phyloP scores from a whole-genome alignment of 2,329 filamentous ascomycete genomes.

The Xylariaceae sp. region DNA sequence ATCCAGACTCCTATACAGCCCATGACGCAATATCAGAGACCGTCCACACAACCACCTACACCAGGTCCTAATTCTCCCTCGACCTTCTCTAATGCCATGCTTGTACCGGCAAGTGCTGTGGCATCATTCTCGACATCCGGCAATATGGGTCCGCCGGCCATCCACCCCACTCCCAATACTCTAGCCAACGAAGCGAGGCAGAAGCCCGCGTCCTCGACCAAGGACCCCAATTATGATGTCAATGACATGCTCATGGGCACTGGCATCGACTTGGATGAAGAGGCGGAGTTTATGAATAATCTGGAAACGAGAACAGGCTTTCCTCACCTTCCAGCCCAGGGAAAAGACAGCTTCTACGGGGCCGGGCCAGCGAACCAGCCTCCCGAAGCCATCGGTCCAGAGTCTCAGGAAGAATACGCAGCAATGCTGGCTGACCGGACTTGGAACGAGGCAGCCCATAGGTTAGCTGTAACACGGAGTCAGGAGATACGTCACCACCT shows the following conservation, averaged over 20 bases:
- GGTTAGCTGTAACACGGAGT: constrained; percentile 53
- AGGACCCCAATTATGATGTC: constrained; percentile 63
- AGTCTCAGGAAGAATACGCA: constrained; percentile 58
- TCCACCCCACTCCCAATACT: constrained; percentile 22
- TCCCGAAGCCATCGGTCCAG: constrained; percentile 38
- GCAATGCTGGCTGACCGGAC: constrained; percentile 60
- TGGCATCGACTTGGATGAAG: constrained; percentile 79
- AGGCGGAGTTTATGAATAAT: constrained; percentile 74
- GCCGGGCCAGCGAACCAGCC: constrained; percentile 62
- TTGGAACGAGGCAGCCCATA: constrained; percentile 61
- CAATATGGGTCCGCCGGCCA: constrained; percentile 30
- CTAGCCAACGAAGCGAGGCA: constrained; percentile 34
- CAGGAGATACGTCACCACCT: constrained; percentile 72
- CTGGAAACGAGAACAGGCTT: constrained; percentile 52
- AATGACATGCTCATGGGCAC: constrained; percentile 80
- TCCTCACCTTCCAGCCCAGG: constrained; percentile 49
- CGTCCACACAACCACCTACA: constrained; percentile 16
- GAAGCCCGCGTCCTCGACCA: constrained; percentile 58
- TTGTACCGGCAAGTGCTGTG: constrained; percentile 20
- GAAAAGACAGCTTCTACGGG: constrained; percentile 56
- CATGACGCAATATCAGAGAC: constrained; percentile 3
- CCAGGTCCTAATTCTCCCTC: constrained; percentile 17
- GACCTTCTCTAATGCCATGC: constrained; percentile 27
- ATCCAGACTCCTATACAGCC: constrained; percentile 12
- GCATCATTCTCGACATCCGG: constrained; percentile 19